Base-by-base conservation (phyloP, 768 basidiomycete species). In the Agrocybe pediades region DNA sequence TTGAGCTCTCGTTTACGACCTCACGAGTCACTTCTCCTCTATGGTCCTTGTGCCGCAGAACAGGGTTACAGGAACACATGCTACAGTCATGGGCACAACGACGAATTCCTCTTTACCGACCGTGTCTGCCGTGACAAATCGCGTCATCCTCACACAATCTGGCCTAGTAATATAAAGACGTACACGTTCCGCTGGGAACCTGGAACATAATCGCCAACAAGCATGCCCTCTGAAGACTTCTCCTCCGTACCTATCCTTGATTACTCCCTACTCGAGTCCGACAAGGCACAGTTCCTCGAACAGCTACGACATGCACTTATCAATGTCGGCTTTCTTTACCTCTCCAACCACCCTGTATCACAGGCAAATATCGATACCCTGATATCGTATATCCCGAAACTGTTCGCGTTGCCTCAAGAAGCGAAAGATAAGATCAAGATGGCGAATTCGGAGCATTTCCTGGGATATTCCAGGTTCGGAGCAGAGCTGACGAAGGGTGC, bases 251-350 rank as follows among this genome's bases (percentile, higher is more conserved):
- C 91, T 0, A 60, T 88, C 44, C 79, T 93, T 48, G 86, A 92
- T 70, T 92, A 83, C 63, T 67, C 78, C 8, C 78, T 86, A 15
- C 58, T 78, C 33, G 52, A 65, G 2, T 71, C 78, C 11, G 74
- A 73, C 30, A 79, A 76, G 51, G 63, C 76, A 2, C 60, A 74
- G 49, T 92, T 93, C 69, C 77, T 92, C 51, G 60, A 66, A 0
- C 80, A 90, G 55, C 82, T 93, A 1, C 81, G 78, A 25, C 74
- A 90, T 61, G 87, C 90, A 0, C 77, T 92, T 49, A 79, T 91
- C 72, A 84, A 89, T 47, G 87, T 92, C 64, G 91, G 90, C 19
- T 92, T 93, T 64, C 78, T 91, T 44, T 93, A 93, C 66, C 80
- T 93, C 46, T 73, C 83, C 41, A 85, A 92, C 60, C 77, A 85